These are phyloP conservation scores for Backusella westeae DNA, from an alignment of 192 early-diverging fungal species.

Conservation along the genomic window DNA sequence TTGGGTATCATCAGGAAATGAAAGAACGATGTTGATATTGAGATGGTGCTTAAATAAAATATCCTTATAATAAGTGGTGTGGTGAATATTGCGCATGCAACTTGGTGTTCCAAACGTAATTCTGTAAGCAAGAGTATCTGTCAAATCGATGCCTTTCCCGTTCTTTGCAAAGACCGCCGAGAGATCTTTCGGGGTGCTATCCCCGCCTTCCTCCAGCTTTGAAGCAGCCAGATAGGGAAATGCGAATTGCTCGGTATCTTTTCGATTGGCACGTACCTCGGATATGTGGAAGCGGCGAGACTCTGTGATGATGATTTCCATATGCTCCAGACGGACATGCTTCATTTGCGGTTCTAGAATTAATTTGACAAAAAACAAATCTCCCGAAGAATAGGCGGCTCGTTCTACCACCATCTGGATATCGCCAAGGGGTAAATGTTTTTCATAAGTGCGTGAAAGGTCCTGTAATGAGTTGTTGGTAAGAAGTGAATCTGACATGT, in stretches of 20 bases:
- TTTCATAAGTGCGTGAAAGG: constrained; percentile 27
- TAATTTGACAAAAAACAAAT: constrained; percentile 17
- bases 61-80: constrained; percentile 23
- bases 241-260: background rate
- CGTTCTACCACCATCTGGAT: constrained; percentile 16
- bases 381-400: constrained; percentile 24
- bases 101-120: constrained; percentile 23
- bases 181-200: background rate
- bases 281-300: constrained; percentile 9
- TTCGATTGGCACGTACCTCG: constrained; percentile 18
- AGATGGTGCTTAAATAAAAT: constrained; percentile 22
- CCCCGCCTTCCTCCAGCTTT: background rate
- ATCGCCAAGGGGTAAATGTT: constrained; percentile 10
- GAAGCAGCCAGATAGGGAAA: constrained; percentile 6
- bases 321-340: constrained; percentile 18
- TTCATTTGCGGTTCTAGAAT: constrained; percentile 24
- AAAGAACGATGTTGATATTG: constrained; percentile 18
- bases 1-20: constrained; percentile 11
- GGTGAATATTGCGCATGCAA: constrained; percentile 20
- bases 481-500: constrained; percentile 24
- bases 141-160: constrained; percentile 4
- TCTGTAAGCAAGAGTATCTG: constrained; percentile 18
- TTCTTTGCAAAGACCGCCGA: background rate
- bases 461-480: constrained; percentile 23
- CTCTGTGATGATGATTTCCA: constrained; percentile 17